Evolutionary conservation across 2,329 filamentous ascomycete genomes (phyloP).

Genomic region (Pyricularia sp.): DNA sequence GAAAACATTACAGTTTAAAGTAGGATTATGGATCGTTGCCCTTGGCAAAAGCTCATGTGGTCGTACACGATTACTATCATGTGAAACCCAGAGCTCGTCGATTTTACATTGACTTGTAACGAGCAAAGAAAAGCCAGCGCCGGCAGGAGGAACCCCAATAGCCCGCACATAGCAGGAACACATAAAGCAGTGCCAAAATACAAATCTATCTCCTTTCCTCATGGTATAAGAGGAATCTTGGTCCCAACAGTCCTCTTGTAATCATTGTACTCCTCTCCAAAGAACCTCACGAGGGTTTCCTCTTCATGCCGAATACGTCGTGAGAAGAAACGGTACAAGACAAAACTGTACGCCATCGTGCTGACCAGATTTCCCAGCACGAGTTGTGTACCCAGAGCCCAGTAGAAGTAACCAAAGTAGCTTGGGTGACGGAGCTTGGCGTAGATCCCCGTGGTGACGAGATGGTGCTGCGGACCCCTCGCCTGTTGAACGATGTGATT

Average conservation of each 20-base stretch:
- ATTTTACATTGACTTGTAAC: neutral
- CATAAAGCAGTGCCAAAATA: neutral
- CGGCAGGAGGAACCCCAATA: neutral
- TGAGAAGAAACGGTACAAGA: conserved; percentile 82
- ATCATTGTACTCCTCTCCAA: conserved; percentile 68
- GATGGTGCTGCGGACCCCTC: conserved; percentile 57
- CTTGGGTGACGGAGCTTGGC: conserved; percentile 69
- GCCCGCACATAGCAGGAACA: neutral
- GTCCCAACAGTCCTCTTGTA: conserved; percentile 66
- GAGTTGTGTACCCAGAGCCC: conserved; percentile 90
- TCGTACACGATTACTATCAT: neutral
- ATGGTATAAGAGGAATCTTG: conserved; percentile 67
- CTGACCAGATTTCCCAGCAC: conserved; percentile 79
- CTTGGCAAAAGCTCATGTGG: neutral
- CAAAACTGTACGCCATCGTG: conserved; percentile 60
- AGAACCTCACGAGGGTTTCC: conserved; percentile 66
- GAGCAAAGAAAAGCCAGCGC: neutral
- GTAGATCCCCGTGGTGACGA: conserved; percentile 84
- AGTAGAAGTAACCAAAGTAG: conserved; percentile 99
- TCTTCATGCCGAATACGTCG: conserved; percentile 72
- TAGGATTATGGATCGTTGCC: neutral
- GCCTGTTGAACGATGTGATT: conserved; percentile 75
- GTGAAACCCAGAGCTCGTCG: neutral
- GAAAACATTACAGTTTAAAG: neutral
- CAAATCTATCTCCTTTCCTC: conserved; percentile 1